A percentile compares a stretch with the other conserved stretches of the same genome.
These are phyloP conservation scores for Endoconidiophora polonica DNA, from an alignment of 2,329 filamentous ascomycete genomes.

Conservation along the genomic window DNA sequence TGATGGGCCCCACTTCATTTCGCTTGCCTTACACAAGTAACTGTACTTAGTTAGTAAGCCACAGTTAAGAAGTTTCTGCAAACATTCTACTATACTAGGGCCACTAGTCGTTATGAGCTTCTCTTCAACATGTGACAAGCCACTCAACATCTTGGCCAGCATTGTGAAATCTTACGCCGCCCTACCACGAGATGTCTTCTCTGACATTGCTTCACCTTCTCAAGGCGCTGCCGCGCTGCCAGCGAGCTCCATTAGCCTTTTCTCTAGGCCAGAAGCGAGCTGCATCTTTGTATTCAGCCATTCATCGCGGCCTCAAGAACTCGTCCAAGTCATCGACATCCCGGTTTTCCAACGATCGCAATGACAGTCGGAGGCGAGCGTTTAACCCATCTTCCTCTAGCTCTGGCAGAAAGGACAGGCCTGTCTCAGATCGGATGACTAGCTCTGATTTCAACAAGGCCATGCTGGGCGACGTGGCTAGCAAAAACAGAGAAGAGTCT, in stretches of 20 bases:
- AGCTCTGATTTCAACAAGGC: conserved; percentile 16
- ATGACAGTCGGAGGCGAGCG: background rate
- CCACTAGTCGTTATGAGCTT: too few species aligned
- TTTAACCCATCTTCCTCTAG: too few species aligned
- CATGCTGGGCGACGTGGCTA: conserved; percentile 17
- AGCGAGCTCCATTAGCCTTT: background rate
- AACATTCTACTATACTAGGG: too few species aligned
- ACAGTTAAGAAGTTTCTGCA: too few species aligned
- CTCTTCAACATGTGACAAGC: too few species aligned
- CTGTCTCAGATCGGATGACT: background rate
- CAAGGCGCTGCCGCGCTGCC: background rate
- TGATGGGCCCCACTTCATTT: too few species aligned
- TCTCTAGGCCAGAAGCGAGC: background rate
- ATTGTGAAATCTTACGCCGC: background rate
- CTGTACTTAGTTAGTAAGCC: too few species aligned
- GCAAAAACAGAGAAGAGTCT: conserved; percentile 18
- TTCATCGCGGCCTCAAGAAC: conserved; percentile 40
- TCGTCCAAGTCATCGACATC: background rate
- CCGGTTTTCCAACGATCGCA: background rate
- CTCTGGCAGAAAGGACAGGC: background rate
- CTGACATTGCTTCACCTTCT: background rate
- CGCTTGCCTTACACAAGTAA: too few species aligned
- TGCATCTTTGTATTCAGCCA: conserved; percentile 39
- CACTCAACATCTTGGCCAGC: too few species aligned
- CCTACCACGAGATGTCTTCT: conserved; percentile 1